Evolutionary conservation across 2,329 filamentous ascomycete species (phyloP), one percentile per base, ranked within the genome.

Genomic region (Cercospora berteroae): DNA sequence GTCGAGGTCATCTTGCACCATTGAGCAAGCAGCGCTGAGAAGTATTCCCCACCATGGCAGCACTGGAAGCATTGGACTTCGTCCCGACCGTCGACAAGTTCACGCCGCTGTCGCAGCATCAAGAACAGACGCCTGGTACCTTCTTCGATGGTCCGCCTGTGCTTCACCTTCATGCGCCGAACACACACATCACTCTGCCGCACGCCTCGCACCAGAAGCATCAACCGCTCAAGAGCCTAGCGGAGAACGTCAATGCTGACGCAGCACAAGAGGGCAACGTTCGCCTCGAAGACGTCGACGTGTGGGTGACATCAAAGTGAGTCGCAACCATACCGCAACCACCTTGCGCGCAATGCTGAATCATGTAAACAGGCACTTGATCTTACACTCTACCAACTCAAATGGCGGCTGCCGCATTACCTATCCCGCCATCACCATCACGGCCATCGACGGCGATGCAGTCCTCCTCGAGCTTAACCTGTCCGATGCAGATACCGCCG

Each of bases 111-210:
- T 81, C 84, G 66, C 88, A 92, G 68, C 90, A 93, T 76, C 87
- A 92, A 77, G 83, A 88, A 62, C 87, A 89, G 74, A 94, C 91
- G 1, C 91, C 91, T 0, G 83, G 84, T 66, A 89, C 86, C 50
- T 94, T 94, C 80, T 89, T 89, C 73, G 86, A 85, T 72, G 87
- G 86, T 29, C 91, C 90, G 75, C 88, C 91, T 1, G 85, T 94
- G 52, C 84, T 94, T 3, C 87, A 94, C 79, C 86, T 86, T 72
- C 86, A 89, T 74, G 83, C 44, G 72, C 81, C 12, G 81, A 58
- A 82, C 66, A 83, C 87, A 13, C 48, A 48, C 18, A 48, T 39
- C 42, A 57, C n/a, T 29, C 61, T 64, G n/a, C 55, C 31, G 16
- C 50, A 48, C 9, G 50, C 50, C 12, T 36, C 52, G 50, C 61